Conservation (phyloP, 352 stramenopile species). For the Pythium rhizo-oryzae region DNA sequence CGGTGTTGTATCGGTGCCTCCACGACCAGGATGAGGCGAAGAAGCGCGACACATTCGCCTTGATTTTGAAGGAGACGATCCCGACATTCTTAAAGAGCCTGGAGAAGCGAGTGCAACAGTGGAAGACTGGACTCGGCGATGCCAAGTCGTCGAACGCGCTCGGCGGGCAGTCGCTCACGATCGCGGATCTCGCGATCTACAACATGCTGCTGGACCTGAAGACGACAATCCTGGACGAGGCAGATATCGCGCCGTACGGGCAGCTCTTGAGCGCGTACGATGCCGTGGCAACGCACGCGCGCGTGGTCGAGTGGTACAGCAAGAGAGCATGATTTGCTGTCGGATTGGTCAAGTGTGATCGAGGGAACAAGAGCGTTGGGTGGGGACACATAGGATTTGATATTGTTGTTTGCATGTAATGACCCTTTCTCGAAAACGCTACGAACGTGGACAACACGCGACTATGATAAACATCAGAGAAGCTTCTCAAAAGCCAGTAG, state of each 20-base stretch:
- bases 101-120: slow-evolving; percentile 40
- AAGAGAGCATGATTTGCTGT: not conserved
- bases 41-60: slow-evolving; percentile 31
- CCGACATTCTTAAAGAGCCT: slow-evolving; percentile 43
- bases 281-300: slow-evolving; percentile 37
- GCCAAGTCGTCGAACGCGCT: slow-evolving; percentile 25
- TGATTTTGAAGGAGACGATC: slow-evolving; percentile 39
- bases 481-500: slow-evolving; percentile 29
- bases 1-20: slow-evolving; percentile 24
- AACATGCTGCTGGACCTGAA: slow-evolving; percentile 44
- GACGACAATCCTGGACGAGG: slow-evolving; percentile 34
- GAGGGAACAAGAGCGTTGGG: not conserved
- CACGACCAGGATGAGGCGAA: slow-evolving; percentile 36
- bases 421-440: slow-evolving; percentile 25
- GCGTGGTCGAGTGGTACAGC: slow-evolving; percentile 51
- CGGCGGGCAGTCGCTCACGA: slow-evolving; percentile 34
- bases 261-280: slow-evolving; percentile 37
- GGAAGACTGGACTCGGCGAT: slow-evolving; percentile 12
- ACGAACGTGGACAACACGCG: not conserved
- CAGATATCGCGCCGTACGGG: slow-evolving; percentile 20
- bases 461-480: not conserved
- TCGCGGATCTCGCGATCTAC: slow-evolving; percentile 62
- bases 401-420: too few species aligned
- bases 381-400: too few species aligned
- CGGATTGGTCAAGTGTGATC: too few species aligned